Percentiles rank a stretch among this genome's conserved stretches.
Conservation (phyloP, 352 stramenopile genomes). For the Phytophthora pseudosyringae region DNA sequence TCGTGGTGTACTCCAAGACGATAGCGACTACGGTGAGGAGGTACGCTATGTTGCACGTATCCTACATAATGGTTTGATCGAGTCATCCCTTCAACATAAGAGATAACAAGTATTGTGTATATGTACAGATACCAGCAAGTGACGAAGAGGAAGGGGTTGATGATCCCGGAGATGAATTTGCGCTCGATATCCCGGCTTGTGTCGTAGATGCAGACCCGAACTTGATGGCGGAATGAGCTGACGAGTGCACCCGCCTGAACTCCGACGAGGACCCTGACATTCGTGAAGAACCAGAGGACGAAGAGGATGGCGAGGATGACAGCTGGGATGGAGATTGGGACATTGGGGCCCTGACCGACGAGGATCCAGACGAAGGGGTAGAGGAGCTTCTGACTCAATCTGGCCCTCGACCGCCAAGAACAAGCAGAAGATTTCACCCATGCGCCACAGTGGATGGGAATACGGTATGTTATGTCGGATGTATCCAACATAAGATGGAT, state of each 20-base stretch:
- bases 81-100: conserved; percentile 1
- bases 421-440: background rate
- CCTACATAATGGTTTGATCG: background rate
- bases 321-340: conserved; percentile 9
- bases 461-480: conserved; percentile 21
- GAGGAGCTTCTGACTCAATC: conserved; percentile 2
- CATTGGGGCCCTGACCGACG: conserved; percentile 3
- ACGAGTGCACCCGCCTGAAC: conserved; percentile 5
- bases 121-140: background rate
- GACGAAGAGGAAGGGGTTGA: background rate
- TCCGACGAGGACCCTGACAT: conserved; percentile 5
- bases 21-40: background rate
- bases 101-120: background rate
- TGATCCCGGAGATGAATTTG: background rate
- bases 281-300: conserved; percentile 6
- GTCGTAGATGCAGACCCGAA: conserved; percentile 8
- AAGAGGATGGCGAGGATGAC: conserved; percentile 3
- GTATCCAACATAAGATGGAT: conserved; percentile 4
- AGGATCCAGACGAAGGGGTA: background rate
- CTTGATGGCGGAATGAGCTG: conserved; percentile 3
- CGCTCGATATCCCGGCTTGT: background rate
- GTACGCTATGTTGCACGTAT: background rate
- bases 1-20: conserved; percentile 5
- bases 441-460: background rate
- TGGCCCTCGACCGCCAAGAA: conserved; percentile 5